Evolutionary conservation across 805 yeast genomes (phyloP).

Genomic region (Candida germanica): DNA sequence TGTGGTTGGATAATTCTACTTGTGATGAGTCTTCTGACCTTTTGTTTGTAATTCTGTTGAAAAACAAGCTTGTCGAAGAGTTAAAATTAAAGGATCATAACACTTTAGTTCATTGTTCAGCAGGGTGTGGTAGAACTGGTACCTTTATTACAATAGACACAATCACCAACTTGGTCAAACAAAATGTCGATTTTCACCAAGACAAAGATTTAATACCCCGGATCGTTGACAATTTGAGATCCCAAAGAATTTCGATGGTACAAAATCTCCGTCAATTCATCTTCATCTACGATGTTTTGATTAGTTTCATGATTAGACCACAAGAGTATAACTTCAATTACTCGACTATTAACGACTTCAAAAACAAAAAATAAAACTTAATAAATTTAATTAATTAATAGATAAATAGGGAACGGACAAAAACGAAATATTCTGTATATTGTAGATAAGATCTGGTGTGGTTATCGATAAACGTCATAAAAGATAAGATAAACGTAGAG

Average conservation of each 20-base stretch:
- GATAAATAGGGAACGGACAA: neutral
- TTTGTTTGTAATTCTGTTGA: slow-evolving; percentile 41
- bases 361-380: slow-evolving; percentile 1
- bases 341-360: slow-evolving; percentile 5
- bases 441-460: no score
- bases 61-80: slow-evolving; percentile 15
- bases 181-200: slow-evolving; percentile 10
- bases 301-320: slow-evolving; percentile 16
- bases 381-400: no score
- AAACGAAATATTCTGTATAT: no score
- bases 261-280: slow-evolving; percentile 55
- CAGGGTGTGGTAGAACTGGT: slow-evolving; percentile 97
- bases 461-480: no score
- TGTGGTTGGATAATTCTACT: slow-evolving; percentile 84
- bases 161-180: slow-evolving; percentile 17
- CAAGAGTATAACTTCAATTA: neutral
- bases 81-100: slow-evolving; percentile 35
- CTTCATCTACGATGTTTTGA: slow-evolving; percentile 44
- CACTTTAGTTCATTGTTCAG: slow-evolving; percentile 84
- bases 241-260: slow-evolving; percentile 57
- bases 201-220: slow-evolving; percentile 42
- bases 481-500: no score
- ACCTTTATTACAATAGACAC: slow-evolving; percentile 48
- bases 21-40: slow-evolving; percentile 56
- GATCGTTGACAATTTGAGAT: slow-evolving; percentile 46